A percentile compares a stretch with the other conserved stretches of the same genome.
These are phyloP conservation scores for Astathelohania contejeani DNA, from an alignment of 371 early-diverging fungal genomes.

Conservation along the genomic window DNA sequence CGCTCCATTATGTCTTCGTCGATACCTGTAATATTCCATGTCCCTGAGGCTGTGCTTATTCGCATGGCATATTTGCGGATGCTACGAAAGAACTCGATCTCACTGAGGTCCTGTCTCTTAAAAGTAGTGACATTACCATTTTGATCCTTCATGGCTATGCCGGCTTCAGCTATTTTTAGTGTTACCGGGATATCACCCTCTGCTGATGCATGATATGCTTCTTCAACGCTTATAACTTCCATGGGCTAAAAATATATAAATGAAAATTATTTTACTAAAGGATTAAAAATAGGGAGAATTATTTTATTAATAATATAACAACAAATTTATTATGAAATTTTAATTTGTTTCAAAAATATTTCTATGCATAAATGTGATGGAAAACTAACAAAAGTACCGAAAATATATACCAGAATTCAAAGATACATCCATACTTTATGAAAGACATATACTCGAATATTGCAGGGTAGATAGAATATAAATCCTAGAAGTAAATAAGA, in stretches of 20 bases:
- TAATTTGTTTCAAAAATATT: too few relatives aligned
- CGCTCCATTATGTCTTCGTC: slow-evolving; percentile 27
- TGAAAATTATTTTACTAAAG: too few relatives aligned
- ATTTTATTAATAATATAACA: too few relatives aligned
- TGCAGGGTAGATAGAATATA: too few relatives aligned
- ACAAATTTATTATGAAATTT: too few relatives aligned
- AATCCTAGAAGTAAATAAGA: too few relatives aligned
- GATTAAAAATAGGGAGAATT: too few relatives aligned
- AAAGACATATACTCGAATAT: too few relatives aligned
- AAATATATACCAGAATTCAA: too few relatives aligned
- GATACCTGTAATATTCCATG: slow-evolving; percentile 35
- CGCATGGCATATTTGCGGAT: slow-evolving; percentile 28
- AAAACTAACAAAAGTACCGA: too few relatives aligned
- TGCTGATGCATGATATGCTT: not conserved
- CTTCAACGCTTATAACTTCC: not conserved
- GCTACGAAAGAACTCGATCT: slow-evolving; percentile 45
- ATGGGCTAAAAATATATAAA: slow-evolving; percentile 4
- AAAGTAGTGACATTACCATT: slow-evolving; percentile 26
- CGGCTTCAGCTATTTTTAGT: slow-evolving; percentile 41
- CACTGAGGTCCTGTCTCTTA: slow-evolving; percentile 36
- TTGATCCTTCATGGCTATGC: slow-evolving; percentile 44
- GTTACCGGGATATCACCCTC: not conserved
- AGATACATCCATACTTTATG: too few relatives aligned
- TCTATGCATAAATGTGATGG: too few relatives aligned
- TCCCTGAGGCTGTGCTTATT: slow-evolving; percentile 20